Percentiles rank a stretch among this genome's conserved stretches.
Evolutionary conservation across 2,329 filamentous ascomycete genomes (phyloP).

Genomic region (Diaporthe nobilis): DNA sequence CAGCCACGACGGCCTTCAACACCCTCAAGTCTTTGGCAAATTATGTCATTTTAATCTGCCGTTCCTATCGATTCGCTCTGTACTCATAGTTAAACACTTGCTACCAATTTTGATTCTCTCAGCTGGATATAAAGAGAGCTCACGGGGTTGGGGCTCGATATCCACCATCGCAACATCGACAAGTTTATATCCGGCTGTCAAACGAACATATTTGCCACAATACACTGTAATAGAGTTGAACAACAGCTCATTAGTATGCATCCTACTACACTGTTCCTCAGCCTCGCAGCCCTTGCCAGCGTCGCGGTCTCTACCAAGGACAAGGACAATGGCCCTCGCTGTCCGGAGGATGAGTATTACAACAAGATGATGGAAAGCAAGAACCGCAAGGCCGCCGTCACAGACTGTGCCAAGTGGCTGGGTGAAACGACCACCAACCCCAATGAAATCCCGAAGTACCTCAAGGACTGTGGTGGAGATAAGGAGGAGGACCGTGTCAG

Average conservation of each 20-base stretch:
- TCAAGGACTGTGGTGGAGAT: background rate
- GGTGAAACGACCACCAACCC: background rate
- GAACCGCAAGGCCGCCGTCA: background rate
- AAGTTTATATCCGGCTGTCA: background rate
- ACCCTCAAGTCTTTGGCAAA: background rate
- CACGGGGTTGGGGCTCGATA: no score
- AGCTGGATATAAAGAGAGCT: background rate
- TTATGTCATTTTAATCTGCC: background rate
- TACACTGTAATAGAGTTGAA: background rate
- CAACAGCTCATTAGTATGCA: background rate
- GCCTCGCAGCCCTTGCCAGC: background rate
- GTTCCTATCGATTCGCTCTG: background rate
- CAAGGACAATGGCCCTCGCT: background rate
- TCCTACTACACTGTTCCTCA: background rate
- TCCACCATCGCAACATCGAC: background rate
- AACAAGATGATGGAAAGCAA: slow-evolving; percentile 23
- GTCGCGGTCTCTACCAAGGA: background rate
- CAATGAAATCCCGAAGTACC: background rate
- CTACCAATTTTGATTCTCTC: fast-evolving
- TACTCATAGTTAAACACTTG: background rate
- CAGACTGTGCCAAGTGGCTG: slow-evolving; percentile 10
- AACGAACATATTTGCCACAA: background rate
- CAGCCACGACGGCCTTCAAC: background rate
- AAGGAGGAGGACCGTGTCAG: background rate
- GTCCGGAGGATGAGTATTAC: background rate